Percentiles rank a stretch among this genome's conserved stretches.
Conservation (phyloP, 257 asterid genomes). For the Solanum appendiculatum region DNA sequence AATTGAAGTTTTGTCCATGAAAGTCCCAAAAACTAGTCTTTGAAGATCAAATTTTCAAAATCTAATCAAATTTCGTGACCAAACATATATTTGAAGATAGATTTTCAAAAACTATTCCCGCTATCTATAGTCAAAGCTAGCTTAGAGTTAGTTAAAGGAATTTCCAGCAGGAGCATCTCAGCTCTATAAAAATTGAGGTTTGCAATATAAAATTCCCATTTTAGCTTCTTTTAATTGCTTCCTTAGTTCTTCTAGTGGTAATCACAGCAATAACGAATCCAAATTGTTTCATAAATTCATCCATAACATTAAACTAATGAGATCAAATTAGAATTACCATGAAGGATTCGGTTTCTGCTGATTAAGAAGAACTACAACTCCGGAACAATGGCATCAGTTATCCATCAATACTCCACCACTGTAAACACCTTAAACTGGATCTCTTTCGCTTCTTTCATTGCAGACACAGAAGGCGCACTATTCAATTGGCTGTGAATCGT, state of each 20-base stretch:
- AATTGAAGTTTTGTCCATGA: neutral
- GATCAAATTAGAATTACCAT: neutral
- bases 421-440: neutral
- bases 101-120: neutral
- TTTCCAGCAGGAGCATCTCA: neutral
- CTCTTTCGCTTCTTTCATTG: neutral
- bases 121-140: neutral
- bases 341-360: neutral
- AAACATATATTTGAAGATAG: neutral
- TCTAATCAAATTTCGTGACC: neutral
- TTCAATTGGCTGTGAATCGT: neutral
- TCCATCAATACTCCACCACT: neutral
- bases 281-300: neutral
- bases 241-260: neutral
- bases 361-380: neutral
- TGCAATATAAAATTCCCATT: neutral
- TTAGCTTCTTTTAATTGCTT: neutral
- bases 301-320: neutral
- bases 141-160: neutral
- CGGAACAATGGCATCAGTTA: neutral
- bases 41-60: neutral
- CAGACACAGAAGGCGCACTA: neutral
- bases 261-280: neutral
- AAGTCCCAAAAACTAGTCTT: neutral
- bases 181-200: neutral